phyloP scores from a whole-genome alignment of 2,329 filamentous ascomycete species.

The Fusarium sp. region DNA sequence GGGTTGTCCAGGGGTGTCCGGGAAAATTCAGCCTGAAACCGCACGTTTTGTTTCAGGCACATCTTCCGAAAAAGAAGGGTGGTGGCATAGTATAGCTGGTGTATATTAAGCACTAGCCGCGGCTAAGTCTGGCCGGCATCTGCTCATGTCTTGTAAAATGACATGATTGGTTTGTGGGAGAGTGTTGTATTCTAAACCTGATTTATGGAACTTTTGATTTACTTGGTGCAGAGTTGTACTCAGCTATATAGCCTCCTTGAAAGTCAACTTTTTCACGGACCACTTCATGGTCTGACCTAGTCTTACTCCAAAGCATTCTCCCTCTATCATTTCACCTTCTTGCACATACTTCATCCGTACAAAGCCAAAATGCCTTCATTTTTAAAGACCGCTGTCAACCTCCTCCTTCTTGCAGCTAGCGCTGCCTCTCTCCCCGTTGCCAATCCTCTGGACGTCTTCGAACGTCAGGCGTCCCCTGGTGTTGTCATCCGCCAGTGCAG shows the following conservation, averaged over 20 bases:
- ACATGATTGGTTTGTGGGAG: background rate
- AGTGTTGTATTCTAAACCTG: background rate
- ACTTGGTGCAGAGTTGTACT: background rate
- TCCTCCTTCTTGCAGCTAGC: conserved; percentile 39
- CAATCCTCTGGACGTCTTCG: conserved; percentile 52
- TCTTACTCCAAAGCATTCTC: background rate
- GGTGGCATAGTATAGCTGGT: conserved; percentile 9
- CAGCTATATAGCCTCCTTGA: background rate
- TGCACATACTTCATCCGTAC: background rate
- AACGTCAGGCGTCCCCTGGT: conserved; percentile 55
- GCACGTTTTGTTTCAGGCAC: conserved; percentile 19
- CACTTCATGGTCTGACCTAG: background rate
- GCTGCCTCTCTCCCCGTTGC: conserved; percentile 47
- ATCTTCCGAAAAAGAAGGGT: background rate
- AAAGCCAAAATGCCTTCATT: conserved; percentile 19
- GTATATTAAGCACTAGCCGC: conserved; percentile 4
- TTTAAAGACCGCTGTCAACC: conserved; percentile 10
- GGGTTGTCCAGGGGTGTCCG: background rate
- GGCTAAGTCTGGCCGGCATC: background rate
- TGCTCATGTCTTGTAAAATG: background rate
- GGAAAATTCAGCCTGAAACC: conserved; percentile 30
- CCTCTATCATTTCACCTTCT: background rate
- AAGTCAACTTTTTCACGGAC: background rate
- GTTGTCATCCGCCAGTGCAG: conserved; percentile 59
- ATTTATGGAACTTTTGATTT: background rate